A percentile compares a stretch with the other conserved stretches of the same genome.
Evolutionary conservation across 805 yeast species (phyloP).

Genomic region (Cyberlindnera amylophila): DNA sequence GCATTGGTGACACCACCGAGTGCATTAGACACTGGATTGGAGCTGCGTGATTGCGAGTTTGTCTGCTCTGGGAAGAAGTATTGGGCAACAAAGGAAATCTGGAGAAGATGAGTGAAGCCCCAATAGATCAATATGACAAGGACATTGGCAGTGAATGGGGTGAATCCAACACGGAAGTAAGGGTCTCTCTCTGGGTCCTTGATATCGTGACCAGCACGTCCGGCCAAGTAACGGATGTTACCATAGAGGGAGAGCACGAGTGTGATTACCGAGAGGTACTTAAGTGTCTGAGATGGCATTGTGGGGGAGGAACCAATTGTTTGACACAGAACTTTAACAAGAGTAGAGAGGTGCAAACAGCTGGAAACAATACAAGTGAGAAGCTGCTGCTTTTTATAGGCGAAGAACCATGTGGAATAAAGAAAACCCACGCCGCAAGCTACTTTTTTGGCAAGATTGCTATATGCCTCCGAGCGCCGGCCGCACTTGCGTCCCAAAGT

Average conservation of each 20-base stretch:
- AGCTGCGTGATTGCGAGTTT: slow-evolving; percentile 32
- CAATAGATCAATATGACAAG: slow-evolving; percentile 52
- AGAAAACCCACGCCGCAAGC: neutral
- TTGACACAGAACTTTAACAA: too few relatives aligned
- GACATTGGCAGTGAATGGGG: slow-evolving; percentile 66
- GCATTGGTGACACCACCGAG: slow-evolving; percentile 20
- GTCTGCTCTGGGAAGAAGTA: slow-evolving; percentile 34
- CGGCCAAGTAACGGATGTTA: slow-evolving; percentile 52
- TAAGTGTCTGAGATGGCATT: slow-evolving; percentile 27
- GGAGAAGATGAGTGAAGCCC: slow-evolving; percentile 50
- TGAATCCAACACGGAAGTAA: slow-evolving; percentile 47
- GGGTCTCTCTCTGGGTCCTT: slow-evolving; percentile 41
- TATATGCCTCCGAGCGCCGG: neutral
- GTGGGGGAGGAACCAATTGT: neutral
- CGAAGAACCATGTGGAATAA: too few relatives aligned
- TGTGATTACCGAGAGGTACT: slow-evolving; percentile 47
- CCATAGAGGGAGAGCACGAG: slow-evolving; percentile 55
- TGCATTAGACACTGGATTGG: slow-evolving; percentile 29
- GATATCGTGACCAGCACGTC: slow-evolving; percentile 41
- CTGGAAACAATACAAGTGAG: too few relatives aligned
- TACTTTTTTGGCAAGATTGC: slow-evolving; percentile 1
- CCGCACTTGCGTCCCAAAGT: too few relatives aligned
- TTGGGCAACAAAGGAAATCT: slow-evolving; percentile 46
- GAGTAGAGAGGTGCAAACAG: neutral
- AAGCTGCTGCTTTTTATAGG: neutral